Evolutionary conservation across 179 eudicot species (phyloP), one percentile per base, ranked within the genome.

Genomic region (Beta macrorhiza): DNA sequence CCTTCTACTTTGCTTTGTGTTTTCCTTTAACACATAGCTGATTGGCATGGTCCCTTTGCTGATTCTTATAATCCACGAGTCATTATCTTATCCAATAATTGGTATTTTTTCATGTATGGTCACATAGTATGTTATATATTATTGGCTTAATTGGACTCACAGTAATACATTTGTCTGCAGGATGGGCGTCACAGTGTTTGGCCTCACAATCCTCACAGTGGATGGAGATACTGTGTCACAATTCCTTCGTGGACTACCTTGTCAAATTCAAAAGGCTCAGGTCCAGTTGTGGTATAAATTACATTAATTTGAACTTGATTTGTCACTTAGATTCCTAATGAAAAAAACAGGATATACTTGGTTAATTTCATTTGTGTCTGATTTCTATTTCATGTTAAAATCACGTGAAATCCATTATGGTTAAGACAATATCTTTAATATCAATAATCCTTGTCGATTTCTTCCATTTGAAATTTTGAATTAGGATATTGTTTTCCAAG

Each of bases 161-260:
- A 52, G 25, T 56, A 58, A 51, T 59, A 45, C 49, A 5, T 79
- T 53, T 83, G 59, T 64, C 32, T 88, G 87, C 83, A 95, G 98
- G 89, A 89, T 84, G 98, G 98, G 15, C 90, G 84, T 63, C 89
- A 88, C 57, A 90, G 93, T 49, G 82, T 93, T 73, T 95, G 98
- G 98, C 98, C 95, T 53, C 93, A 91, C 85, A 95, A 91, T 87
- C 91, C 91, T 82, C 90, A 67, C 59, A 87, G 89, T 56, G 98
- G 98, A 87, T 95, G 98, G 98, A 95, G 97, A 82, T 95, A 92
- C 84, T 95, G 97, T 76, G 85, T 90, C 79, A 92, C 95, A 47
- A 65, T 95, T 84, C 98, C 98, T 83, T 87, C 98, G 49, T 95
- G 97, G 97, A 89, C 90, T 80, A 89, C 90, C 82, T 86, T 89